Conservation (phyloP, 768 basidiomycete species). For the Pisolithus albus region DNA sequence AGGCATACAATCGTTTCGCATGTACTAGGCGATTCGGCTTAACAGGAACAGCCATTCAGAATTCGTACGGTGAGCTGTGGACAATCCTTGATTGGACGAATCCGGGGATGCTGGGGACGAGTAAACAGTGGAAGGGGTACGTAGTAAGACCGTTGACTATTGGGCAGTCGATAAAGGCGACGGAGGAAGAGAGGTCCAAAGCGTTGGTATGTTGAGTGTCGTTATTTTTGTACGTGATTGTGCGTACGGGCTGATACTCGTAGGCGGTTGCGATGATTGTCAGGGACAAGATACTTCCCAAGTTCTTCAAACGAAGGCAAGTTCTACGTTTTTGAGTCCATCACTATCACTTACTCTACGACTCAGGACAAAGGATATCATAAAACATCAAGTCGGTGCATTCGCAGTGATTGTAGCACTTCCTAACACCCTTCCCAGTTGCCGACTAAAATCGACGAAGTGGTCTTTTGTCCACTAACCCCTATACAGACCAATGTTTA, state of each 20-base stretch:
- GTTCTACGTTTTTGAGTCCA: neutral
- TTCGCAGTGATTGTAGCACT: neutral
- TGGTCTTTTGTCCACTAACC: conserved; percentile 90
- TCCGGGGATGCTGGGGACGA: conserved; percentile 67
- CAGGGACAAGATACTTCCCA: conserved; percentile 63
- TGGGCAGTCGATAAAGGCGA: conserved; percentile 63
- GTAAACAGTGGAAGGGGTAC: conserved; percentile 69
- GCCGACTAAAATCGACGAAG: conserved; percentile 82
- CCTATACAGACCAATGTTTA: conserved; percentile 65
- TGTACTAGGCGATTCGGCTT: conserved; percentile 75
- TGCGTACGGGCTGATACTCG: neutral
- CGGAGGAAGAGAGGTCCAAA: conserved; percentile 52
- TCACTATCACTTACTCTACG: neutral
- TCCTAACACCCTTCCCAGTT: conserved; percentile 39
- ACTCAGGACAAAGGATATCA: conserved; percentile 68
- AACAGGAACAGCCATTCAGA: conserved; percentile 83
- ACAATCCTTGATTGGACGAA: conserved; percentile 91
- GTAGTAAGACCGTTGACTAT: conserved; percentile 59
- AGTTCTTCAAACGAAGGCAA: conserved; percentile 78
- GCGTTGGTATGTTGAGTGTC: conserved; percentile 36
- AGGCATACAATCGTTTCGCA: conserved; percentile 63
- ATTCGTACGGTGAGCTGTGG: conserved; percentile 87
- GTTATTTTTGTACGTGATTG: neutral
- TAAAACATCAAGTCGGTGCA: conserved; percentile 52
- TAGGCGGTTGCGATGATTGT: conserved; percentile 58